Evolutionary conservation across 2,329 filamentous ascomycete species (phyloP).

Genomic region (Plectosphaerella cucumerina): DNA sequence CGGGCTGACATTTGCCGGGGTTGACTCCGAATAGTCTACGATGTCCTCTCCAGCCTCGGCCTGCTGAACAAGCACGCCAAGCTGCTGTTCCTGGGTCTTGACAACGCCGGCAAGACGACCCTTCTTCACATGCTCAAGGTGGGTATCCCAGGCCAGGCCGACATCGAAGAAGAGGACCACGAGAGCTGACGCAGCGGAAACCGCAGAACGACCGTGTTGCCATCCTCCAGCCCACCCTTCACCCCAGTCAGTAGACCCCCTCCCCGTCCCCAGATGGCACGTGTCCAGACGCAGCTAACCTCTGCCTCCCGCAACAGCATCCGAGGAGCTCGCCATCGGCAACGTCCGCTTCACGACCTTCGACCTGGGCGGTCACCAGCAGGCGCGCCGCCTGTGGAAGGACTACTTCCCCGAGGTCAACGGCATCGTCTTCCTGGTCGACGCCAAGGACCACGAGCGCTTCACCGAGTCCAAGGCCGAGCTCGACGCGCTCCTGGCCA

Average conservation of each 20-base stretch:
- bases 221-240: slow-evolving; percentile 83
- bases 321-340: slow-evolving; percentile 87
- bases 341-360: slow-evolving; percentile 95
- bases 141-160: slow-evolving; percentile 24
- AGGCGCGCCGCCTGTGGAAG: slow-evolving; percentile 92
- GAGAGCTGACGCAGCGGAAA: neutral
- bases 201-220: slow-evolving; percentile 84
- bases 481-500: slow-evolving; percentile 88
- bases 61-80: slow-evolving; percentile 95
- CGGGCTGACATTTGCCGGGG: slow-evolving; percentile 20
- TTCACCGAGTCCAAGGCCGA: slow-evolving; percentile 94
- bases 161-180: neutral
- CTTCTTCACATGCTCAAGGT: slow-evolving; percentile 95
- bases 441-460: slow-evolving; percentile 95
- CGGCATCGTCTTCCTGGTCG: slow-evolving; percentile 96
- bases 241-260: slow-evolving; percentile 66
- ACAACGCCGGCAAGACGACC: slow-evolving; percentile 93
- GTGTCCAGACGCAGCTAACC: slow-evolving; percentile 17
- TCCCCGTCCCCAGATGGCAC: slow-evolving; percentile 7
- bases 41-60: slow-evolving; percentile 81
- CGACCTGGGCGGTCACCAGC: slow-evolving; percentile 88
- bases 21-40: slow-evolving; percentile 58
- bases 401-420: slow-evolving; percentile 96
- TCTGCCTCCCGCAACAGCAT: slow-evolving; percentile 47
- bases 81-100: slow-evolving; percentile 86